Evolutionary conservation across 129 eudicot genomes (phyloP).

Genomic region (Deinandra increscens): DNA sequence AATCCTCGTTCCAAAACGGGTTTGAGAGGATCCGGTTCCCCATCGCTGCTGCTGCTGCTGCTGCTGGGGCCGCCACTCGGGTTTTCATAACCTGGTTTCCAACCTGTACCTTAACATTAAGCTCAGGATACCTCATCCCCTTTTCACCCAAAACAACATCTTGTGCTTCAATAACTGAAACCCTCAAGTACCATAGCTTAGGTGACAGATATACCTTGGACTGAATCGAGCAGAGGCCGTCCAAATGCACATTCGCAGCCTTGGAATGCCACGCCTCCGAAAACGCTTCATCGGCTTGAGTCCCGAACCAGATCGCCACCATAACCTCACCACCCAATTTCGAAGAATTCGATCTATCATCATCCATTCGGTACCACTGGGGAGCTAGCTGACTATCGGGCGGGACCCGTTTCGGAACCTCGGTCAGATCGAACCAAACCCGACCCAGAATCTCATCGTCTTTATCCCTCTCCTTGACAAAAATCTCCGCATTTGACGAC

Average conservation of each 20-base stretch:
- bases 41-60: too few relatives aligned
- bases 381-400: slow-evolving; percentile 96
- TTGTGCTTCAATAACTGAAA: slow-evolving; percentile 79
- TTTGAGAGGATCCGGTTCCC: slow-evolving; percentile 52
- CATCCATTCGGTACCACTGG: slow-evolving; percentile 94
- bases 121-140: slow-evolving; percentile 87
- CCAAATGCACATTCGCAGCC: slow-evolving; percentile 81
- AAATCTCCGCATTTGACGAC: slow-evolving; percentile 76
- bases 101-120: slow-evolving; percentile 78
- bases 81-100: slow-evolving; percentile 93
- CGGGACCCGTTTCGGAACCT: slow-evolving; percentile 84
- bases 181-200: slow-evolving; percentile 83
- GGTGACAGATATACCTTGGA: slow-evolving; percentile 93
- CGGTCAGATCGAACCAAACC: slow-evolving; percentile 81
- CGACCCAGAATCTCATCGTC: slow-evolving; percentile 89
- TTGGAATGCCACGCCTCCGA: slow-evolving; percentile 97
- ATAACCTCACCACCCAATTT: slow-evolving; percentile 84
- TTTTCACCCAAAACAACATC: slow-evolving; percentile 76
- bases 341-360: slow-evolving; percentile 68
- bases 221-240: slow-evolving; percentile 71
- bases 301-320: slow-evolving; percentile 94
- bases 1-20: slow-evolving; percentile 91
- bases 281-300: slow-evolving; percentile 97
- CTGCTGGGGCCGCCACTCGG: slow-evolving; percentile 65
- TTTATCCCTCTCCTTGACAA: slow-evolving; percentile 74